Evolutionary conservation across 345 rosid genomes (phyloP), one percentile per base, ranked within the genome.

Genomic region (Populus davidiana): DNA sequence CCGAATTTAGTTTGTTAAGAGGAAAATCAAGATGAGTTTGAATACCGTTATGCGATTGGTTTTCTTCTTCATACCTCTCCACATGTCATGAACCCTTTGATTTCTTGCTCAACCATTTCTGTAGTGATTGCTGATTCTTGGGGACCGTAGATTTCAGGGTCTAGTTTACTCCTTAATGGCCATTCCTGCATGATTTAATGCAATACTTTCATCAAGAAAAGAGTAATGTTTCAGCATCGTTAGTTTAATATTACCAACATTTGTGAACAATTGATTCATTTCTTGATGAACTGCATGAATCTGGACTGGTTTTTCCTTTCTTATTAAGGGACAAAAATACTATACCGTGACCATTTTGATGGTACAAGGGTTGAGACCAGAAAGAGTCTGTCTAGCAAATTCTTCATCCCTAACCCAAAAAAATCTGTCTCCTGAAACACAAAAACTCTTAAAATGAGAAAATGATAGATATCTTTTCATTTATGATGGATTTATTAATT

Each of bases 401-500:
- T 92, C 97, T 17, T 92, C 93, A 70, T 94, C 97, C 70, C 89
- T 81, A 4, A 89, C 72, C 98, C 98, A 92, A 78, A 89, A 89
- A 70, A 90, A 94, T 69, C 79, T 83, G 71, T 91, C 91, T 83
- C 93, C 97, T 94, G 83, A 71, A 77, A 43, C 6, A 2, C 68
- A 69, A 71, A 35, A 27, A 7, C 1, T 25, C 23, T 8, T 54
- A 25, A 3, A 72, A 13, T 21, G 6, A 9, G 8, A 38, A 12
- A 21, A 20, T 49, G 20, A 49, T 16, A 4, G 49, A 33, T 33
- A 33, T 33, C 5, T 49, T 16, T 49, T 76, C 36, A 33, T 33
- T 33, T 33, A 4, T 33, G 36, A 33, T 33, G 4, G 36, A 59
- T 20, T 35, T 33, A n/a, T 14, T 29, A 31, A 16, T 25, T 62